Conservation (phyloP, 176 grass and related monocot species). For the Neostapfia colusana region DNA sequence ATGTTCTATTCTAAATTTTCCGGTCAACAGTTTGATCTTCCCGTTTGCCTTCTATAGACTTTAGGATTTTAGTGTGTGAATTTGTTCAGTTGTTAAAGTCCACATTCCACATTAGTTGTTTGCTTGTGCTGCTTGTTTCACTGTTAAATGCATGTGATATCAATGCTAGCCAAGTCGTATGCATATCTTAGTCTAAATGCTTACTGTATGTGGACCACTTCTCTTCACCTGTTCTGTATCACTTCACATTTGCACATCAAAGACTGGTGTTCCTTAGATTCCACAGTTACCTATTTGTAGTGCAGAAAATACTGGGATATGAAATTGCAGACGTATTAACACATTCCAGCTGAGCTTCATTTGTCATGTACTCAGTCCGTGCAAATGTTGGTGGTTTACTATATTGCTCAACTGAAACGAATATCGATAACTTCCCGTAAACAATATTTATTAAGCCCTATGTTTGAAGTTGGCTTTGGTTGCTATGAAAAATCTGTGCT, state of each 20-base stretch:
- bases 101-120: not conserved
- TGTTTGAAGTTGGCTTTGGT: not conserved
- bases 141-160: not conserved
- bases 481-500: not conserved
- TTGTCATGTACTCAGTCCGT: no score
- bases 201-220: not conserved
- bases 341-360: no score
- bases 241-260: not conserved
- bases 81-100: not conserved
- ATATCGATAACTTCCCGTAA: not conserved
- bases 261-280: not conserved
- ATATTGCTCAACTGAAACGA: not conserved
- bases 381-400: no score
- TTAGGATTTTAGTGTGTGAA: not conserved
- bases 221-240: not conserved
- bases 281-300: not conserved
- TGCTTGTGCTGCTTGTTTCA: not conserved
- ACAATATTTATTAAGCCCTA: not conserved
- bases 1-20: not conserved
- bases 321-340: not conserved
- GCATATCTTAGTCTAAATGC: conserved; percentile 1
- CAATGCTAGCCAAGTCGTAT: not conserved
- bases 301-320: not conserved
- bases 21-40: not conserved
- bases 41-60: not conserved